A percentile compares a stretch with the other conserved stretches of the same genome.
Evolutionary conservation across 176 grass and related monocot species (phyloP).

Genomic region (Oryza coarctata): DNA sequence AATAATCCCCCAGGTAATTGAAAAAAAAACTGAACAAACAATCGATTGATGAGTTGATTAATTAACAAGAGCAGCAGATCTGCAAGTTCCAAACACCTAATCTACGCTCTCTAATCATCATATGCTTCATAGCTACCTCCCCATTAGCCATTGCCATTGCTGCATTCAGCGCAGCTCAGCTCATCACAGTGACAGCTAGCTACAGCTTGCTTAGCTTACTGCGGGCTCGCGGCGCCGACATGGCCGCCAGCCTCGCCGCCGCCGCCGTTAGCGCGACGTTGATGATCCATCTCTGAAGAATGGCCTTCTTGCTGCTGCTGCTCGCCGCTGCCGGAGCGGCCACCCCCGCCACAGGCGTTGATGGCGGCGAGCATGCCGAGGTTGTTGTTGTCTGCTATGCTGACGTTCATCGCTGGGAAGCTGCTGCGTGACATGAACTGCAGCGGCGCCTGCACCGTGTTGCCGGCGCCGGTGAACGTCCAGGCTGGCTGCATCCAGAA

Average conservation of each 20-base stretch:
- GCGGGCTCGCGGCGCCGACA: slow-evolving; percentile 44
- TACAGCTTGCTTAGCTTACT: slow-evolving; percentile 19
- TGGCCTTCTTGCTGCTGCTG: slow-evolving; percentile 27
- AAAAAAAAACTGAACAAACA: slow-evolving; percentile 51
- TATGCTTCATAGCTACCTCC: slow-evolving; percentile 27
- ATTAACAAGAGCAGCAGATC: slow-evolving; percentile 45
- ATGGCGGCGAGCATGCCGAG: slow-evolving; percentile 87
- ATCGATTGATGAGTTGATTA: slow-evolving; percentile 19
- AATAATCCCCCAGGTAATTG: slow-evolving; percentile 20
- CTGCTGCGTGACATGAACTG: slow-evolving; percentile 61
- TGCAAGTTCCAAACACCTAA: slow-evolving; percentile 39
- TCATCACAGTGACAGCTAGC: no score
- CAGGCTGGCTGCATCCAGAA: slow-evolving; percentile 71
- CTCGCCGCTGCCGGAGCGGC: slow-evolving; percentile 40
- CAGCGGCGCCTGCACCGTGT: slow-evolving; percentile 68
- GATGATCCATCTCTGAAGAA: slow-evolving; percentile 28
- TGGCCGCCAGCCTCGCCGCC: slow-evolving; percentile 21
- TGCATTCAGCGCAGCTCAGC: neutral
- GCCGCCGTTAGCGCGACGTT: slow-evolving; percentile 19
- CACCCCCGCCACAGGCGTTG: slow-evolving; percentile 39
- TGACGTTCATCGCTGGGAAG: slow-evolving; percentile 41
- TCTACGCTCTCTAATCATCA: slow-evolving; percentile 36
- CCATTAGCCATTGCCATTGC: neutral
- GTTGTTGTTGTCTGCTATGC: slow-evolving; percentile 49
- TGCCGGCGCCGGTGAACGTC: slow-evolving; percentile 32